Conservation (phyloP, 2,329 filamentous ascomycete genomes). For the Colletotrichum navitas region DNA sequence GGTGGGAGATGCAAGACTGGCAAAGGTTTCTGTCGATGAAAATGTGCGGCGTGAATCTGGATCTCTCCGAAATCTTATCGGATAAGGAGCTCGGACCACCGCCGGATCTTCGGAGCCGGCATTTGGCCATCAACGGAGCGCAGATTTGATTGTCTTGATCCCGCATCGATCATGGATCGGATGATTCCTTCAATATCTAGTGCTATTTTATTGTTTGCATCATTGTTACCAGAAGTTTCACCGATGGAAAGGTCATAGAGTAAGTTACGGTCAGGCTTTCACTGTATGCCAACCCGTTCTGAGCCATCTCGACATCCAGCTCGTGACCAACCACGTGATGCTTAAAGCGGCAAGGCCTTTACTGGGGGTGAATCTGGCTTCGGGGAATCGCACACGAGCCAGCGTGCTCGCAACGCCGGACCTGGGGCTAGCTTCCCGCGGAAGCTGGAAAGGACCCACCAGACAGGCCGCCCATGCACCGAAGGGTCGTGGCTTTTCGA, state of each 20-base stretch:
- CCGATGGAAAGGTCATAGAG: not conserved
- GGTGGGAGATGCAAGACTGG: not conserved
- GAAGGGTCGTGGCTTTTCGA: conserved; percentile 30
- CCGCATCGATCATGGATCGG: not conserved
- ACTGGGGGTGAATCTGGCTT: not conserved
- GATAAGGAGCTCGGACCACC: conserved; percentile 35
- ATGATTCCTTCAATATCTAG: not conserved
- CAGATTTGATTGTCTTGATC: not conserved
- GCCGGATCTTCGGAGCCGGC: conserved; percentile 22
- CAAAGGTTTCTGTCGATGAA: conserved; percentile 7
- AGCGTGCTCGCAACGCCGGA: conserved; percentile 6
- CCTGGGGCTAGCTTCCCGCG: conserved; percentile 33
- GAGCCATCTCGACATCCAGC: not conserved
- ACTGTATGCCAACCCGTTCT: not conserved
- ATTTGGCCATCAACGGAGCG: not conserved
- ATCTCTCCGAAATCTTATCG: conserved; percentile 32
- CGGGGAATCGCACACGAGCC: conserved; percentile 13
- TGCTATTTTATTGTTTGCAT: not conserved
- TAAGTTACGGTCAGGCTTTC: not conserved
- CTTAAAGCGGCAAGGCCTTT: not conserved
- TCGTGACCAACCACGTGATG: not conserved
- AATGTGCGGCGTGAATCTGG: conserved; percentile 18
- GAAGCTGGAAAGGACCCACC: conserved; percentile 35
- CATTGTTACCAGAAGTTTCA: fast-evolving
- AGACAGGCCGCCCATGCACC: conserved; percentile 21